Base-by-base conservation (phyloP, 78 protist genomes). In the Dictyostelium purpureum region DNA sequence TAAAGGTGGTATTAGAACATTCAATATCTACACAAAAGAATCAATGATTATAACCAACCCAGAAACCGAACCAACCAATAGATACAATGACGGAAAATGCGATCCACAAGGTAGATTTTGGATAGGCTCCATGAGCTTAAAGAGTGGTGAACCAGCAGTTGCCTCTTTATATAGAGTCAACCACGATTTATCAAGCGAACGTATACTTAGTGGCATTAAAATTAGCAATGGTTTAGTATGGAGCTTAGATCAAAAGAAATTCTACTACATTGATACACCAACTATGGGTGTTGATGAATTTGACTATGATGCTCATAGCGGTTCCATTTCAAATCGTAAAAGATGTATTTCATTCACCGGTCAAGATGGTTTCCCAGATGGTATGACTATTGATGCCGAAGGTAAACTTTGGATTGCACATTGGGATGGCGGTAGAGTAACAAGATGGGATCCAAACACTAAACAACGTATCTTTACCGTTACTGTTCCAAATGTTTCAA, bases 221-320 rank as follows among this genome's bases (percentile, higher is more conserved):
- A 76, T 71, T 19, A 42, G 76, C 35, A 93, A 93, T 52, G 96
- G 96, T 26, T 37, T 93, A 4, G 78, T 71, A 18, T 93, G 96
- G 96, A 16, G 51, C 6, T 10, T 24, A 10, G 93, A 85, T 85
- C 18, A 49, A 2, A 26, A 18, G 14, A 52, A 24, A 19, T 47
- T 93, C 40, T 93, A 93, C 9, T 85, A 85, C 57, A 93, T 93
- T 10, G 96, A 93, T 69, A 73, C 93, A 21, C 89, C 93, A 10
- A 56, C 75, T 33, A 19, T 42, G 33, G 49, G 52, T 28, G 90
- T 93, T 24, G 63, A 67, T 37, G 59, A 31, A 42, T 82, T 51
- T 45, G 92, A 82, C 24, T 81, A 6, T 14, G 38, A 75, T 35
- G 57, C 38, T 6, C 24, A 49, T 14, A 21, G 14, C 18, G 89